Evolutionary conservation across 1,139 yeast species (phyloP).

Genomic region (Taphrina betulina): DNA sequence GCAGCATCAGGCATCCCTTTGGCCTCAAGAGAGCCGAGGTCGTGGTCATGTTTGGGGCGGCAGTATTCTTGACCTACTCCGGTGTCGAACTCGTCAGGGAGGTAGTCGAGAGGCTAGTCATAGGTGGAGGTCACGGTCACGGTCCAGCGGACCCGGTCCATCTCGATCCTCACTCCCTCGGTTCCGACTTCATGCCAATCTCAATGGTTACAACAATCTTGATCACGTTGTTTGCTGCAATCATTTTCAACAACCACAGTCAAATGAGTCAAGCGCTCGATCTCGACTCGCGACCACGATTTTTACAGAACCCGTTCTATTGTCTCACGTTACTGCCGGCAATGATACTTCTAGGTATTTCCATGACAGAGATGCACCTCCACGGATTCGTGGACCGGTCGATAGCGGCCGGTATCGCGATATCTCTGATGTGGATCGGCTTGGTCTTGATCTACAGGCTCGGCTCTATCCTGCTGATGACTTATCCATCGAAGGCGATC

Average conservation of each 20-base stretch:
- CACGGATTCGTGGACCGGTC: conserved; percentile 13
- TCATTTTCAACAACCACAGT: conserved; percentile 13
- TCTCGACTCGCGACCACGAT: conserved; percentile 8
- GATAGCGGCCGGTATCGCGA: conserved; percentile 12
- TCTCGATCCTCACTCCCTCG: conserved; percentile 25
- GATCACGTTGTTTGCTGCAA: conserved; percentile 15
- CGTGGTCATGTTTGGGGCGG: conserved; percentile 78
- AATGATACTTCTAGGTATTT: not conserved
- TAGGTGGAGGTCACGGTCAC: conserved; percentile 31
- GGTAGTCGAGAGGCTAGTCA: conserved; percentile 16
- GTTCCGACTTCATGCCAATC: conserved; percentile 16
- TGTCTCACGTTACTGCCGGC: conserved; percentile 23
- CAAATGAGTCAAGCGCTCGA: conserved; percentile 13
- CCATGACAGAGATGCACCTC: conserved; percentile 1
- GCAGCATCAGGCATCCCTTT: conserved; percentile 85
- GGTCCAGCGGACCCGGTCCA: conserved; percentile 26
- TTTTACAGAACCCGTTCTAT: conserved; percentile 22
- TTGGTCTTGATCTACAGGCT: conserved; percentile 10
- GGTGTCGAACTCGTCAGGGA: conserved; percentile 28
- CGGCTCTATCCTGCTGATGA: conserved; percentile 31
- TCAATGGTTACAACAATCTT: conserved; percentile 10
- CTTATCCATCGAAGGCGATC: conserved; percentile 27
- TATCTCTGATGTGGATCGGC: conserved; percentile 11
- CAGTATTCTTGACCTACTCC: conserved; percentile 66
- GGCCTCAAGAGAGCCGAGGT: conserved; percentile 89